Base-by-base conservation (phyloP, 2,329 filamentous ascomycete species). In the Fusarium sublunatum region DNA sequence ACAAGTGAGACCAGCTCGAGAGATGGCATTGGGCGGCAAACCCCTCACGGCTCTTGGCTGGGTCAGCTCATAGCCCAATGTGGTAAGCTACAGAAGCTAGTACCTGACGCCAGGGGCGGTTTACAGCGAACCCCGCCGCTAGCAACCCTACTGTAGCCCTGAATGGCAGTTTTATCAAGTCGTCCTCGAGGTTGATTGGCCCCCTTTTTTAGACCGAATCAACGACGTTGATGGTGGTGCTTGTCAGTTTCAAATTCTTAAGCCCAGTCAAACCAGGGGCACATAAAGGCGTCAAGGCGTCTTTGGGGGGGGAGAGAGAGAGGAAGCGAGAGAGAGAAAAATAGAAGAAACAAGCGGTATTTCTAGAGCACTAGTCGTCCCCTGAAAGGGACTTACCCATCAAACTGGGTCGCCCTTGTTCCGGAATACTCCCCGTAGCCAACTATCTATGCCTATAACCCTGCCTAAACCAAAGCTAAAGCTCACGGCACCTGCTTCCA, bases 341-440 rank as follows among this genome's bases (percentile, higher is more conserved):
- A n/a, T n/a, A n/a, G n/a, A 32, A 25, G 19, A 19, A 47, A 28
- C n/a, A 34, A 5, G 11, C 6, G 13, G 11, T 46, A 46, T 19
- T 19, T 19, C 19, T 24, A 38, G n/a, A 38, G 52, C 26, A 32
- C 9, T 13, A n/a, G 31, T 15, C 6, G 26, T 53, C 35, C 47
- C 61, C 48, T 50, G 50, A 38, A 44, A 41, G 48, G 15, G 50
- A 42, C 48, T 45, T 58, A 45, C 42, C 62, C 63, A 66, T 62
- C 35, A 40, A 52, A 31, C 62, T 66, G 62, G 62, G 62, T 66
- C 42, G 53, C 58, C 62, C 62, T 60, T 52, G 62, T 51, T 19
- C 44, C 36, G 43, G 47, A 39, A 35, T 22, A 32, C n/a, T 7
- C 15, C 35, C 44, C 44, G 44, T 25, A 28, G 11, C 32, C 15